Percentiles rank a stretch among this genome's conserved stretches.
phyloP scores from a whole-genome alignment of 2,329 filamentous ascomycete species.

The Ophiostoma pallidulum region DNA sequence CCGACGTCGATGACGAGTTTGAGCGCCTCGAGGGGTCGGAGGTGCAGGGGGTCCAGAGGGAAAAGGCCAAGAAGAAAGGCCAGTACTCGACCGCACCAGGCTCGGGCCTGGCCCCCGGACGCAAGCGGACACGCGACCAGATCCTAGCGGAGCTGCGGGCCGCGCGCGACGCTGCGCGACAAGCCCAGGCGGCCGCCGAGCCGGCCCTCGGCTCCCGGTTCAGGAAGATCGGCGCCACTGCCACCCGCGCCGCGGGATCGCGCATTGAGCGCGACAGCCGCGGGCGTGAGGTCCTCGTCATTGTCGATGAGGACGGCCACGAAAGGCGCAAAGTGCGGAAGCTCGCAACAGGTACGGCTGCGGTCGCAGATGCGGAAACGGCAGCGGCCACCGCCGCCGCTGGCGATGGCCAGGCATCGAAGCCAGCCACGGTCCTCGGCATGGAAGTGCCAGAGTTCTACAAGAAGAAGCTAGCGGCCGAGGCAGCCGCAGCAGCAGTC shows the following conservation, averaged over 20 bases:
- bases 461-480: conserved; percentile 36
- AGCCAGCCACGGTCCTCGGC: conserved; percentile 48
- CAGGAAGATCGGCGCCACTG: conserved; percentile 52
- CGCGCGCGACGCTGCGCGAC: conserved; percentile 49
- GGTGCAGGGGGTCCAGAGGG: conserved; percentile 42
- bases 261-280: conserved; percentile 52
- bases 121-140: conserved; percentile 56
- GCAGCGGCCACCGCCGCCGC: conserved; percentile 25
- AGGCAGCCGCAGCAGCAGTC: conserved; percentile 34
- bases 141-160: conserved; percentile 60
- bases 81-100: conserved; percentile 45
- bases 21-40: conserved; percentile 47
- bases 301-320: conserved; percentile 55
- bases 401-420: conserved; percentile 27
- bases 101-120: conserved; percentile 45
- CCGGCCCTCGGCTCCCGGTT: conserved; percentile 50
- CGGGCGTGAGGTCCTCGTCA: conserved; percentile 55
- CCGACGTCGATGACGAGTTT: conserved; percentile 57
- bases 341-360: too few species aligned
- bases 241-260: conserved; percentile 41
- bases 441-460: conserved; percentile 58
- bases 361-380: conserved; percentile 21
- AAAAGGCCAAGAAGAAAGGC: conserved; percentile 50
- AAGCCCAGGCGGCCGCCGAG: conserved; percentile 42
- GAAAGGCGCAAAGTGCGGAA: conserved; percentile 57